Evolutionary conservation across 75 land plant genomes (phyloP), one percentile per base, ranked within the genome.

Genomic region (Larix kaempferi): DNA sequence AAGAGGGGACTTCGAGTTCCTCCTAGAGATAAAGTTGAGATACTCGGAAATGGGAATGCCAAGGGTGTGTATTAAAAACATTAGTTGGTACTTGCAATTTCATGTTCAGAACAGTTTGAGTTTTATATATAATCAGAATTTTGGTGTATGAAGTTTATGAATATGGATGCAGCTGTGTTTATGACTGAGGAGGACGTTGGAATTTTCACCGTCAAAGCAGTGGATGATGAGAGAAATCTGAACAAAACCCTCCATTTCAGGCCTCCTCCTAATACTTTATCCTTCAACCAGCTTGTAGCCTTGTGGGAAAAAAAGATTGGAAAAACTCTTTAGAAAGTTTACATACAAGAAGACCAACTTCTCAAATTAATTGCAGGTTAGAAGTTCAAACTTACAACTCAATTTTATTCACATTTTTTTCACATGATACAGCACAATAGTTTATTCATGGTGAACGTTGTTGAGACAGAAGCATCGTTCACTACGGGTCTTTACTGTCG

Each of bases 281-380:
- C 84, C 4, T 19, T 21, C 64, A 74, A 73, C 60, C 76, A 79
- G 41, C 41, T 63, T 64, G 26, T 75, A 33, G 67, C 63, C 23
- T 58, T 56, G 13, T 76, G 39, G 91, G 91, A 89, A 81, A 79
- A 73, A 35, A 84, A 84, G 77, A 89, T 82, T 41, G 83, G 81
- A 25, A 87, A 85, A 27, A 84, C 78, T 26, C 73, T 90, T 5
- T 86, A 90, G 58, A 85, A 76, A 73, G 79, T 33, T 16, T 87
- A 83, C 60, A 75, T 90, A 26, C 58, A 86, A 0, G 88, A 90
- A 75, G 85, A 90, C 4, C 69, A 85, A 60, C 39, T 84, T 29
- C 77, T 81, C 21, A 81, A 81, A 64, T 56, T 57, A 1, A 77
- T 84, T 56, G 57, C 29, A 75, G 77, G 77, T 57, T 6, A 75